phyloP scores from a whole-genome alignment of 352 stramenopile genomes.

The Phytophthora pseudosyringae region DNA sequence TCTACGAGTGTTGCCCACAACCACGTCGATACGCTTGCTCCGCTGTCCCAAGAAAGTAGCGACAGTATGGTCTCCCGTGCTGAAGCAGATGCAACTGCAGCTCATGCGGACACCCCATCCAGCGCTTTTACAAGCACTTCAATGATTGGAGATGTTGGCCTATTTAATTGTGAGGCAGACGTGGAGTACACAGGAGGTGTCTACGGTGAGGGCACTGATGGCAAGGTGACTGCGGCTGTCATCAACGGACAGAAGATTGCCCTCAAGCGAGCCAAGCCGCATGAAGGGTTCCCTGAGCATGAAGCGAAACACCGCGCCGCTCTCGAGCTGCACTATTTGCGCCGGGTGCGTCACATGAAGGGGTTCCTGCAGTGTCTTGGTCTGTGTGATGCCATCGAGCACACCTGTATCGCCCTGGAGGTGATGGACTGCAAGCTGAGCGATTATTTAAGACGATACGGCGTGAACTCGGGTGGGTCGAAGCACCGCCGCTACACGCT shows the following conservation, averaged over 20 bases:
- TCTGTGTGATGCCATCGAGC: constrained; percentile 82
- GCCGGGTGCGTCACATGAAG: constrained; percentile 73
- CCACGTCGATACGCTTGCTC: constrained; percentile 27
- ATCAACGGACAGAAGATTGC: constrained; percentile 83
- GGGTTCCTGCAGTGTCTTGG: constrained; percentile 86
- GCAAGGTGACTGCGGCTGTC: constrained; percentile 77
- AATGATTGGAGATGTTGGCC: constrained; percentile 81
- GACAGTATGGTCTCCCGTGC: constrained; percentile 10
- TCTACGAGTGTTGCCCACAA: constrained; percentile 18
- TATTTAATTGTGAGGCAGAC: constrained; percentile 86
- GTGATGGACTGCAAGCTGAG: constrained; percentile 91
- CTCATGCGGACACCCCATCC: constrained; percentile 16
- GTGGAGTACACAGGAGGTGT: constrained; percentile 84
- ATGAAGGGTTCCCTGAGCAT: constrained; percentile 75
- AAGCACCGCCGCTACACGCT: constrained; percentile 69
- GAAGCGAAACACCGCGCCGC: constrained; percentile 84
- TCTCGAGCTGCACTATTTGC: constrained; percentile 82
- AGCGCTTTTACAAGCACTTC: constrained; percentile 79
- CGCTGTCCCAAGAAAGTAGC: constrained; percentile 42
- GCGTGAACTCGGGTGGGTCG: constrained; percentile 44
- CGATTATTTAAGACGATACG: constrained; percentile 82
- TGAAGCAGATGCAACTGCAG: constrained; percentile 8
- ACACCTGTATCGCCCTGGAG: constrained; percentile 87
- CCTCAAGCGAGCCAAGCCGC: constrained; percentile 81
- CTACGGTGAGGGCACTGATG: constrained; percentile 87